Evolutionary conservation across 1,284 basidiomycete genomes (phyloP).

Genomic region (Boletus austroedulis): DNA sequence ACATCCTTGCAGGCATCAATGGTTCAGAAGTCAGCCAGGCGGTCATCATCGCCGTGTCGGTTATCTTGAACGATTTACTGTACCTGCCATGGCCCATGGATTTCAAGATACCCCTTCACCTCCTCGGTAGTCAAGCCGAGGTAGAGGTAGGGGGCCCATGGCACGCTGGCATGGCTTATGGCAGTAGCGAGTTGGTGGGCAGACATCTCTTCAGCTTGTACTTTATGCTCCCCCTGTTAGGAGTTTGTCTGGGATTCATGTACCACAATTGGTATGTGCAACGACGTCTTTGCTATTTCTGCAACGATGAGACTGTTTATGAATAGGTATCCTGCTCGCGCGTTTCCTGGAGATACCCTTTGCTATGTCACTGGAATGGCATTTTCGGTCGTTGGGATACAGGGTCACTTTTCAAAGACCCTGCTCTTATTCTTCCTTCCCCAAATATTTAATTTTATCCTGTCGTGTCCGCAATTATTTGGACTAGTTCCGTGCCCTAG

Average conservation of each 20-base stretch:
- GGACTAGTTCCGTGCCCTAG: slow-evolving; percentile 91
- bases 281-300: background rate
- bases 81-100: slow-evolving; percentile 84
- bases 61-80: slow-evolving; percentile 88
- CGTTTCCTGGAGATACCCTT: slow-evolving; percentile 95
- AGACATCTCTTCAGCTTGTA: slow-evolving; percentile 94
- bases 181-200: slow-evolving; percentile 84
- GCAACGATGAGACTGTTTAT: background rate
- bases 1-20: slow-evolving; percentile 98
- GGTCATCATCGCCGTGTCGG: slow-evolving; percentile 86
- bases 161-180: slow-evolving; percentile 80
- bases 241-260: slow-evolving; percentile 84
- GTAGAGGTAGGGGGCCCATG: slow-evolving; percentile 73
- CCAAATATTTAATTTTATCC: slow-evolving; percentile 95
- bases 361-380: slow-evolving; percentile 99
- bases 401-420: slow-evolving; percentile 97
- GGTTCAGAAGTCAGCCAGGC: slow-evolving; percentile 95
- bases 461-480: slow-evolving; percentile 95
- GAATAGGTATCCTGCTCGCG: slow-evolving; percentile 90
- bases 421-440: slow-evolving; percentile 95
- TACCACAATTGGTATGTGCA: slow-evolving; percentile 87
- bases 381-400: slow-evolving; percentile 92
- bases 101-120: slow-evolving; percentile 65
- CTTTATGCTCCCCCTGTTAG: slow-evolving; percentile 93
- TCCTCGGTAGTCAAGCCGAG: slow-evolving; percentile 62